A percentile compares a stretch with the other conserved stretches of the same genome.
phyloP scores from a whole-genome alignment of 2,329 filamentous ascomycete genomes.

The Calonectria pteridis region DNA sequence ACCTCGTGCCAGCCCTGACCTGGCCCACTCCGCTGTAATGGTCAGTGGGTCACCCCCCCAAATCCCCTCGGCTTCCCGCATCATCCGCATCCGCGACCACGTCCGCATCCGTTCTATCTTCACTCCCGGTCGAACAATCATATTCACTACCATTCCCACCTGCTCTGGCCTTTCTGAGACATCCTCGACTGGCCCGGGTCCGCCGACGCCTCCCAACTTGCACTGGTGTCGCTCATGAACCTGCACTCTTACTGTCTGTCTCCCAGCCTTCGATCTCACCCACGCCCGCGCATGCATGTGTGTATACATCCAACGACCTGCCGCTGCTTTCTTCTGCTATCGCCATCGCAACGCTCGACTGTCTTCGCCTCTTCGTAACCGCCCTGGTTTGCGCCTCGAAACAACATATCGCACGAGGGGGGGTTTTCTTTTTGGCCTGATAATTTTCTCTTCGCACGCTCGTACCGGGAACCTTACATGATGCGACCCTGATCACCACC shows the following conservation, averaged over 20 bases:
- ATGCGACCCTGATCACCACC: slow-evolving; percentile 40
- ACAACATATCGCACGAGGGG: not conserved
- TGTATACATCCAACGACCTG: not conserved
- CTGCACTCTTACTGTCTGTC: not conserved
- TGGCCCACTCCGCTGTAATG: slow-evolving; percentile 26
- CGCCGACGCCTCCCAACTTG: slow-evolving; percentile 19
- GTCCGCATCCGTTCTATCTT: slow-evolving; percentile 39
- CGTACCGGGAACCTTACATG: slow-evolving; percentile 32
- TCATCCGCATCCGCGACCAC: slow-evolving; percentile 24
- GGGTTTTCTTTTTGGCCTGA: not conserved
- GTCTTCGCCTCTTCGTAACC: not conserved
- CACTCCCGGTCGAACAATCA: slow-evolving; percentile 41
- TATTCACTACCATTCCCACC: slow-evolving; percentile 30
- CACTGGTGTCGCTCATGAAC: slow-evolving; percentile 2
- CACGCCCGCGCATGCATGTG: not conserved
- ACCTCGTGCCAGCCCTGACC: slow-evolving; percentile 43
- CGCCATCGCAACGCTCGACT: not conserved
- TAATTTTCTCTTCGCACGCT: slow-evolving; percentile 6
- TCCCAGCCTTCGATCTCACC: slow-evolving; percentile 1
- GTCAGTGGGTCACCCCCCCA: slow-evolving; percentile 27
- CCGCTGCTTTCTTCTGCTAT: not conserved
- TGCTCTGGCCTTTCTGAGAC: slow-evolving; percentile 27
- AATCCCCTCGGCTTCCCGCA: slow-evolving; percentile 41
- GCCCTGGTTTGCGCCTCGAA: not conserved
- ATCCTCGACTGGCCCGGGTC: slow-evolving; percentile 12